These are phyloP conservation scores for Daldinia eschscholtzii DNA, from an alignment of 2,329 filamentous ascomycete species.

Conservation along the genomic window DNA sequence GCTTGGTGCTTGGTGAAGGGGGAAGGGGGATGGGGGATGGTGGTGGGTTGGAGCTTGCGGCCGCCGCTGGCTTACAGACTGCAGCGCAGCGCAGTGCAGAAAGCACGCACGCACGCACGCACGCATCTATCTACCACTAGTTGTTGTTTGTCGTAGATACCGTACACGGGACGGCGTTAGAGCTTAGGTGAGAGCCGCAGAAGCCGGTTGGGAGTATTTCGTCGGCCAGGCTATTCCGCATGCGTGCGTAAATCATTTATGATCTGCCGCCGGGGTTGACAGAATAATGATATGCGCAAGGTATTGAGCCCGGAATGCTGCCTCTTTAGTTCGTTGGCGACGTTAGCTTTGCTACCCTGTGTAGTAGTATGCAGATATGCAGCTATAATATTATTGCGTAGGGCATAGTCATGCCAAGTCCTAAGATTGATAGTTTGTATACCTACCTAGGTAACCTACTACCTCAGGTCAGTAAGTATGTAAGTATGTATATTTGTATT, in stretches of 20 bases:
- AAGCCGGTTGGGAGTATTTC: slow-evolving; percentile 26
- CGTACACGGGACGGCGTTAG: slow-evolving; percentile 3
- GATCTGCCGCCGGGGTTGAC: slow-evolving; percentile 31
- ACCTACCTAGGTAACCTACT: too few species aligned
- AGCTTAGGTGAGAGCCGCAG: slow-evolving; percentile 39
- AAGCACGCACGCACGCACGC: neutral
- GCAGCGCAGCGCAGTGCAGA: neutral
- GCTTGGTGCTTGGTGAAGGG: too few species aligned
- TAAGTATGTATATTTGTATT: neutral
- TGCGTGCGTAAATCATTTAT: slow-evolving; percentile 6
- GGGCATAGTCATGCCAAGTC: neutral
- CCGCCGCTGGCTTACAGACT: neutral
- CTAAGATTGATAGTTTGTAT: neutral
- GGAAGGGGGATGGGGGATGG: neutral
- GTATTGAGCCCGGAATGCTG: slow-evolving; percentile 25
- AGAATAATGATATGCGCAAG: slow-evolving; percentile 21
- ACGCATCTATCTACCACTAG: neutral
- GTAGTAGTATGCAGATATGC: neutral
- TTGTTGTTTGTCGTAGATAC: neutral
- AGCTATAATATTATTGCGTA: slow-evolving; percentile 4
- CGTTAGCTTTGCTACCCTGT: slow-evolving; percentile 3
- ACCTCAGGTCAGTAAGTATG: neutral
- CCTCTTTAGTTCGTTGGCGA: slow-evolving; percentile 10
- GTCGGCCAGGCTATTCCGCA: slow-evolving; percentile 1
- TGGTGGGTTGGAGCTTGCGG: neutral